Evolutionary conservation across 2,329 filamentous ascomycete species (phyloP).

Genomic region (Tothia fuscella): DNA sequence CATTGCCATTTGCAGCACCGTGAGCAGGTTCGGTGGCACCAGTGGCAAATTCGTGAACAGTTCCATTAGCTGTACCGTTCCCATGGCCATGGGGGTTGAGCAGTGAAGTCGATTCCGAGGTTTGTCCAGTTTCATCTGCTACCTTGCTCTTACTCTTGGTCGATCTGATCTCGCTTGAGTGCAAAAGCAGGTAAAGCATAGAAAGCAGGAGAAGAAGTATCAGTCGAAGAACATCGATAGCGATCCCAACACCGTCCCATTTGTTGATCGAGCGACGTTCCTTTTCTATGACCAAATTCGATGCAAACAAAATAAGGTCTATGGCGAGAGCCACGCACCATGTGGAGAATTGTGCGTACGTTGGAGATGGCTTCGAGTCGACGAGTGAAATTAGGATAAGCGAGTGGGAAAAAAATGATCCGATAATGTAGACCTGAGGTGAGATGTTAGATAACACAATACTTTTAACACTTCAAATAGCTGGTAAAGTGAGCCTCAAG

Average conservation of each 20-base stretch:
- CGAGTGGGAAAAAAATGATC: constrained; percentile 75
- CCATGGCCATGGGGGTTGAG: not conserved
- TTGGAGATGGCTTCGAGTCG: constrained; percentile 72
- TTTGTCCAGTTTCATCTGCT: not conserved
- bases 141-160: not conserved
- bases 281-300: constrained; percentile 54
- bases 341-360: constrained; percentile 62
- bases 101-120: constrained; percentile 2
- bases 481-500: too few relatives aligned
- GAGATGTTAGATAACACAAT: not conserved
- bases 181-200: constrained; percentile 43
- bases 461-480: constrained; percentile 14
- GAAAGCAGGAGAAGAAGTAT: constrained; percentile 50
- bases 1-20: constrained; percentile 2
- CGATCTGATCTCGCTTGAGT: not conserved
- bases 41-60: not conserved
- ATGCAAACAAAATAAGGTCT: constrained; percentile 61
- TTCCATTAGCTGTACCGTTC: constrained; percentile 1
- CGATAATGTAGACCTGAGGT: constrained; percentile 67
- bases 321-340: constrained; percentile 65
- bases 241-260: constrained; percentile 55
- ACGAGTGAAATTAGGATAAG: constrained; percentile 78
- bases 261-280: constrained; percentile 48
- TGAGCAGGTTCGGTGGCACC: constrained; percentile 26
- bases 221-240: constrained; percentile 56